Percentiles rank a stretch among this genome's conserved stretches.
These are phyloP conservation scores for Malassezia dermatis DNA, from an alignment of 1,284 basidiomycete species.

Conservation along the genomic window DNA sequence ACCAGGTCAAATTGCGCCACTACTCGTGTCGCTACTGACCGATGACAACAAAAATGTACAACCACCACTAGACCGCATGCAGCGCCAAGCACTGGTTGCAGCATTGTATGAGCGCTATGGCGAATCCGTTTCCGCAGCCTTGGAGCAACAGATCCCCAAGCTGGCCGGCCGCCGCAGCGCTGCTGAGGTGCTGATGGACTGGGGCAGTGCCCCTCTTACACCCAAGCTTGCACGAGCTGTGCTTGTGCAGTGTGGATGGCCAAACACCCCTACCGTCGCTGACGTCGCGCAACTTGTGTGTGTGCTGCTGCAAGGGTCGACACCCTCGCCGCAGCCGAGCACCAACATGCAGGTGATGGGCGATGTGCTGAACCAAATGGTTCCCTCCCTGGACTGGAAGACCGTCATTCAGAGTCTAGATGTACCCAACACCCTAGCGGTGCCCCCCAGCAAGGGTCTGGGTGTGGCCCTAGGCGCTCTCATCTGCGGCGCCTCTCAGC, in stretches of 20 bases:
- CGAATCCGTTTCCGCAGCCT: not conserved
- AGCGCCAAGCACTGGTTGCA: constrained; percentile 4
- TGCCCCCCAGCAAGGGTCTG: not conserved
- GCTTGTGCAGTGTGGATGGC: constrained; percentile 27
- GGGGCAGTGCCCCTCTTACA: constrained; percentile 27
- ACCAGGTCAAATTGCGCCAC: not conserved
- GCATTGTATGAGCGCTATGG: constrained; percentile 1
- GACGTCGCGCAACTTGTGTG: constrained; percentile 35
- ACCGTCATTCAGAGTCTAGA: constrained; percentile 1
- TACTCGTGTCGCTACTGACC: constrained; percentile 2
- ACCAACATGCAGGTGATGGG: constrained; percentile 1
- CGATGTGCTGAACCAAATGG: constrained; percentile 9
- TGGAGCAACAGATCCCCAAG: not conserved
- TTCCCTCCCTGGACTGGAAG: not conserved
- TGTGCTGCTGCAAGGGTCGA: constrained; percentile 25
- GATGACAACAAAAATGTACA: not conserved
- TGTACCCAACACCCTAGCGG: not conserved
- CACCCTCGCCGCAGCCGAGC: constrained; percentile 5
- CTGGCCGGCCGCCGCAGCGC: not conserved
- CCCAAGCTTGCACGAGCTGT: constrained; percentile 29
- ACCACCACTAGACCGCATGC: not conserved
- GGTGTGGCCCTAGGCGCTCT: not conserved
- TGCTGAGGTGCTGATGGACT: constrained; percentile 24
- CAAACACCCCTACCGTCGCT: not conserved
- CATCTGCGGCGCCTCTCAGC: not conserved